Evolutionary conservation across 768 basidiomycete genomes (phyloP), one percentile per base, ranked within the genome.

Genomic region (Mycena epipterygia): DNA sequence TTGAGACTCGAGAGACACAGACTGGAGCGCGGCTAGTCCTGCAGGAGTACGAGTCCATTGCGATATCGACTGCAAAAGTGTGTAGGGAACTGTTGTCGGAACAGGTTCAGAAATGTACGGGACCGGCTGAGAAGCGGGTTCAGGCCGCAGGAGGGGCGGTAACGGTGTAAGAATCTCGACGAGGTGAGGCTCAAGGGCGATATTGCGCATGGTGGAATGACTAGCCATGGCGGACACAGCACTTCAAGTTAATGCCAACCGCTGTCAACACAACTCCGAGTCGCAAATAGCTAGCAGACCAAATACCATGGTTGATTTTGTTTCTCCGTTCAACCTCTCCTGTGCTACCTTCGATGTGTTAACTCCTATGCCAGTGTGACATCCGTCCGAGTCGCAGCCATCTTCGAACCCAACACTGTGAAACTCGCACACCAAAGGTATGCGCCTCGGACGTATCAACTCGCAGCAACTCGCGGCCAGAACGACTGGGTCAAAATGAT

Each of bases 181-280:
- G 29, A 95, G 87, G 79, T 94, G 92, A 0, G 84, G 78, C 73
- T 94, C 91, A 48, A 95, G 81, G 5, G 93, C 94, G 52, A 94
- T 82, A 71, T 89, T 89, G 73, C 92, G 80, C 65, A 82, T 81
- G 60, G 73, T 75, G n/a, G n/a, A n/a, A n/a, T n/a, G n/a, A n/a
- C n/a, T n/a, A n/a, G n/a, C n/a, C n/a, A n/a, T n/a, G n/a, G n/a
- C n/a, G n/a, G n/a, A n/a, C n/a, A n/a, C n/a, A n/a, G n/a, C n/a
- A n/a, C n/a, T n/a, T n/a, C n/a, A n/a, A n/a, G n/a, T n/a, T n/a
- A n/a, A n/a, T n/a, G n/a, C n/a, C n/a, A n/a, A n/a, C n/a, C n/a
- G n/a, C n/a, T n/a, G n/a, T n/a, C n/a, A n/a, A n/a, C n/a, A n/a
- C n/a, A n/a, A n/a, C n/a, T n/a, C n/a, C n/a, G n/a, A n/a, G n/a